Evolutionary conservation across 345 rosid species (phyloP), one percentile per base, ranked within the genome.

Genomic region (Mallotus nudiflorus): DNA sequence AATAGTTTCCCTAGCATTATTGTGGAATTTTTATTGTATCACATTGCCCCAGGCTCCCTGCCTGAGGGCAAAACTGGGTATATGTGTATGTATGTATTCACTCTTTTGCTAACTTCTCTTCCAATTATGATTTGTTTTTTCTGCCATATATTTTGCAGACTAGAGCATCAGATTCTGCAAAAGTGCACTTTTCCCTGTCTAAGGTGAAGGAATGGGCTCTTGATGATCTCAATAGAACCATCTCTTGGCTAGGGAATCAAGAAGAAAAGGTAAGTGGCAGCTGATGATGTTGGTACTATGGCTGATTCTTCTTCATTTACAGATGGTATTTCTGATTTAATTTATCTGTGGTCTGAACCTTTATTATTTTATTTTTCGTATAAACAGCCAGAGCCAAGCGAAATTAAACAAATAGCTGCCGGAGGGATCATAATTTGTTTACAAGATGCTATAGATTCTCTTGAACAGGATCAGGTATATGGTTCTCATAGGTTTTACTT

Each of bases 341-440:
- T 18, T 25, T 68, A 12, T 55, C 40, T 50, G 39, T 53, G 0
- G 2, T 31, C 37, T 31, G 72, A 66, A 59, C 61, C 68, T 78
- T 25, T 42, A 39, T 4, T 4, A 61, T 58, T 27, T 70, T 10
- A 57, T 35, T 54, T 69, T 75, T 40, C 67, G 29, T 70, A 25
- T 44, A 45, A 72, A 84, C 90, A 91, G 99, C 98, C 99, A 13
- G 91, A 86, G 67, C 72, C 85, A 75, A 83, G 83, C 12, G 92
- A 92, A 81, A 83, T 90, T 50, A 88, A 85, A 77, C 80, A 82
- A 78, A 84, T 95, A 73, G 97, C 97, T 62, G 88, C 94, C n/a
- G 85, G 86, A 80, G 98, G 99, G 73, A 86, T 95, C 78, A 77
- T 90, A 69, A 89, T 92, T 58, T 95, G 98, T 73, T 88, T 95